Percentiles rank a stretch among this genome's conserved stretches.
Conservation (phyloP, 371 early-diverging fungal species). For the Mucor lusitanicus region DNA sequence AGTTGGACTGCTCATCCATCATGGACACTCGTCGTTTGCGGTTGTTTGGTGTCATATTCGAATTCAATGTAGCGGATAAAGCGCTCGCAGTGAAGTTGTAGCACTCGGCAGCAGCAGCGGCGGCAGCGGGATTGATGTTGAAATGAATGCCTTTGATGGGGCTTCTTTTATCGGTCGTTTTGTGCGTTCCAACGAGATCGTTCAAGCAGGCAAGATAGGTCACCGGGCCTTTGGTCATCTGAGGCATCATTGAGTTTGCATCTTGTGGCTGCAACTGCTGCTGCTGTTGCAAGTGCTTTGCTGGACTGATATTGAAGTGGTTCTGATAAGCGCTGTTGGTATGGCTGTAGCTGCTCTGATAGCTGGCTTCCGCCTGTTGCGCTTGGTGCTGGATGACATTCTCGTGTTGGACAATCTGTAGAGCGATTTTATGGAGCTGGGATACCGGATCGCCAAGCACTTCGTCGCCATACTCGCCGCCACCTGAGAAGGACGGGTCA, state of each 20-base stretch:
- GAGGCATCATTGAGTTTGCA: slow-evolving; percentile 45
- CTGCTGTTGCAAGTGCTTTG: slow-evolving; percentile 28
- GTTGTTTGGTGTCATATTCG: background rate
- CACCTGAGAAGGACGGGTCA: slow-evolving; percentile 62
- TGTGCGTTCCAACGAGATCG: slow-evolving; percentile 79
- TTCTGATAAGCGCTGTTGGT: background rate
- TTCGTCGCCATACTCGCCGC: slow-evolving; percentile 55
- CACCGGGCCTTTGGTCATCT: slow-evolving; percentile 45
- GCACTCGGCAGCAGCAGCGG: slow-evolving; percentile 48
- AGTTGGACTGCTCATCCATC: slow-evolving; percentile 11
- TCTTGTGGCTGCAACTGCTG: slow-evolving; percentile 5
- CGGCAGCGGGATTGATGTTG: slow-evolving; percentile 6
- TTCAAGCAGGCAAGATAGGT: slow-evolving; percentile 78
- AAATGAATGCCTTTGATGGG: slow-evolving; percentile 11
- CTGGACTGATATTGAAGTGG: slow-evolving; percentile 20
- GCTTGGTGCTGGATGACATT: slow-evolving; percentile 22
- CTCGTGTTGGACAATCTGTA: slow-evolving; percentile 69
- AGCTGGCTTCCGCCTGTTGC: slow-evolving; percentile 26
- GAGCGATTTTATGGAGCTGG: slow-evolving; percentile 89
- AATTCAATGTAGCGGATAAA: slow-evolving; percentile 11
- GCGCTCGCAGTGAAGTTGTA: slow-evolving; percentile 44
- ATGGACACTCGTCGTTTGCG: slow-evolving; percentile 11
- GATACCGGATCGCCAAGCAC: slow-evolving; percentile 71
- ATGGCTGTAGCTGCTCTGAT: slow-evolving; percentile 17
- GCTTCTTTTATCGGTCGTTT: slow-evolving; percentile 59